Percentiles rank a stretch among this genome's conserved stretches.
phyloP scores from a whole-genome alignment of 257 asterid genomes.

The Primulina huaijiensis region DNA sequence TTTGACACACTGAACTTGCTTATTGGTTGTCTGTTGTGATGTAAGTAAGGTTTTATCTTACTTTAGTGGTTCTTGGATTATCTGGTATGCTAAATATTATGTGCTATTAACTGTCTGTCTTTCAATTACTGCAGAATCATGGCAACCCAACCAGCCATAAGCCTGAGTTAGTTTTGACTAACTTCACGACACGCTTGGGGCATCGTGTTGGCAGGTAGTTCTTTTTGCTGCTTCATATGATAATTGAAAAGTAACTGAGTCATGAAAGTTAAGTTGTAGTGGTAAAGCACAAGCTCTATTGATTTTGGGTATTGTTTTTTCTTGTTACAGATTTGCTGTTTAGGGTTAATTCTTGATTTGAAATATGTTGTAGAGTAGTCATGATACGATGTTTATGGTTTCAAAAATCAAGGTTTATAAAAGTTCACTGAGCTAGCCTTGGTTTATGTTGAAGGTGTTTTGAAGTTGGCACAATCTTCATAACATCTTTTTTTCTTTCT shows the following conservation, averaged over 20 bases:
- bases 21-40: slow-evolving; percentile 9
- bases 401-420: no score
- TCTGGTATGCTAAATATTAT: slow-evolving; percentile 43
- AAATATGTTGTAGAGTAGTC: background rate
- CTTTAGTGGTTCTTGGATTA: slow-evolving; percentile 62
- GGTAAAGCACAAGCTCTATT: background rate
- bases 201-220: slow-evolving; percentile 88
- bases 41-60: slow-evolving; percentile 45
- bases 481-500: background rate
- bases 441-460: background rate
- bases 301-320: background rate
- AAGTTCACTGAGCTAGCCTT: background rate
- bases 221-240: background rate
- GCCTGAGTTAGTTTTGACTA: slow-evolving; percentile 80
- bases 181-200: slow-evolving; percentile 94
- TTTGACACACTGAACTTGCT: background rate
- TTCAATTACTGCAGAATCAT: slow-evolving; percentile 55
- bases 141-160: slow-evolving; percentile 92
- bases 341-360: background rate
- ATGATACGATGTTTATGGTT: background rate
- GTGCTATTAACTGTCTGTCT: slow-evolving; percentile 14
- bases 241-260: slow-evolving; percentile 4
- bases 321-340: background rate
- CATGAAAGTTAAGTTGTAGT: background rate
- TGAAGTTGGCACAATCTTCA: background rate